Evolutionary conservation across 441 rosid genomes (phyloP), one percentile per base, ranked within the genome.

Genomic region (California macrophylla): DNA sequence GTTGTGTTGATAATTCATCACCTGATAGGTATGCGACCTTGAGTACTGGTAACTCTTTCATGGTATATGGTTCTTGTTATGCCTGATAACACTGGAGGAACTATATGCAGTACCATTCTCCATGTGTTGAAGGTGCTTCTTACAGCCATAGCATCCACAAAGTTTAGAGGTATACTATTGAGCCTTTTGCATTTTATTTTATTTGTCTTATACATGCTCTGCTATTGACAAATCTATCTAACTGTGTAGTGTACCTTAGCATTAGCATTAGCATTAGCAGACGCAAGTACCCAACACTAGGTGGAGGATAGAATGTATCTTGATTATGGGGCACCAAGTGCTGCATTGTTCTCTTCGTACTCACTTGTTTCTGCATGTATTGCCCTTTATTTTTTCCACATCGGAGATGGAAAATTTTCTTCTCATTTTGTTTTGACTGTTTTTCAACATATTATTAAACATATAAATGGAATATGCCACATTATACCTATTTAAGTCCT

Each of bases 71-170:
- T 78, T 54, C 67, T 77, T 56, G 20, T 72, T 71, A 24, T 25
- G 64, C 64, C 30, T 60, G 64, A 68, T 78, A 71, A 73, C 76
- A 62, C 71, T 70, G 70, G 69, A 75, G 72, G 70, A 72, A 62
- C 72, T 32, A 70, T 74, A 9, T 87, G 84, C 97, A 95, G 99
- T 80, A 95, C 99, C 71, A 83, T 86, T 76, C 84, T 95, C 66
- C 96, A 89, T 81, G 98, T 95, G 80, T 75, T 95, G 77, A 95
- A 95, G 87, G 95, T 92, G 66, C 99, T 92, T 74, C 93, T 95
- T 70, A 95, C 97, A 68, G 98, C 98, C 65, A 97, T 90, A 67
- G 93, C 98, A 76, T 95, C 99, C 28, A 34, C 95, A 72, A 95
- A 95, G 83, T 92, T 92, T 76, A 83, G 92, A 90, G 98, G 98